A percentile compares a stretch with the other conserved stretches of the same genome.
phyloP scores from a whole-genome alignment of 2,329 filamentous ascomycete species.

The Didymella pomorum region DNA sequence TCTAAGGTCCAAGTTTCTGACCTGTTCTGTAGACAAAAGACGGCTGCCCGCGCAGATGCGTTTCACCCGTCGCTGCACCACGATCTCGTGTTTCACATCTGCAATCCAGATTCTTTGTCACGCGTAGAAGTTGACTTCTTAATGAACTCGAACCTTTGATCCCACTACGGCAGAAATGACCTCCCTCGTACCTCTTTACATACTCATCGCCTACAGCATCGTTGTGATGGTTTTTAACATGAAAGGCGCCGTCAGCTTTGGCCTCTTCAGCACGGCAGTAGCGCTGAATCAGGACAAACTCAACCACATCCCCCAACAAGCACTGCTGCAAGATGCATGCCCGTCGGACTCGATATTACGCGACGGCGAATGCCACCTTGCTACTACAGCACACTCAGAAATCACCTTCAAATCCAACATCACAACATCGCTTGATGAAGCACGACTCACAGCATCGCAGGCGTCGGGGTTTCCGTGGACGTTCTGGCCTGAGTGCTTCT shows the following conservation, averaged over 20 bases:
- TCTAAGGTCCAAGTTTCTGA: constrained; percentile 8
- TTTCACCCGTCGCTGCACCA: constrained; percentile 37
- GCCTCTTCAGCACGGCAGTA: constrained; percentile 33
- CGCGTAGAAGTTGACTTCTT: background rate
- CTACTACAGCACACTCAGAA: constrained; percentile 13
- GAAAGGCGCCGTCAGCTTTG: constrained; percentile 31
- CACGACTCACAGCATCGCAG: constrained; percentile 30
- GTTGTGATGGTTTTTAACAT: constrained; percentile 28
- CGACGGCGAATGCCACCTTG: constrained; percentile 37
- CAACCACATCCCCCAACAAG: constrained; percentile 31
- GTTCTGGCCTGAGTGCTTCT: constrained; percentile 45
- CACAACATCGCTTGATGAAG: constrained; percentile 34
- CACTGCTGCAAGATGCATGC: constrained; percentile 35
- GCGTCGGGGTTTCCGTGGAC: constrained; percentile 43
- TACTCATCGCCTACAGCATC: constrained; percentile 17
- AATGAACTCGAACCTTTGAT: background rate
- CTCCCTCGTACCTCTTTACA: constrained; percentile 16
- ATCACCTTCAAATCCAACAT: constrained; percentile 32
- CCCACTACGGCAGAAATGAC: constrained; percentile 15
- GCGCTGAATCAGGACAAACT: constrained; percentile 34
- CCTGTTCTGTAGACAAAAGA: constrained; percentile 13
- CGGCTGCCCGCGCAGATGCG: constrained; percentile 23
- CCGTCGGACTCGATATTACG: constrained; percentile 34
- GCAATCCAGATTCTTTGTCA: constrained; percentile 2
- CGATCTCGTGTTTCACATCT: constrained; percentile 34